These are phyloP conservation scores for Aspergillus egyptiacus DNA, from an alignment of 495 filamentous ascomycete genomes.

Conservation along the genomic window DNA sequence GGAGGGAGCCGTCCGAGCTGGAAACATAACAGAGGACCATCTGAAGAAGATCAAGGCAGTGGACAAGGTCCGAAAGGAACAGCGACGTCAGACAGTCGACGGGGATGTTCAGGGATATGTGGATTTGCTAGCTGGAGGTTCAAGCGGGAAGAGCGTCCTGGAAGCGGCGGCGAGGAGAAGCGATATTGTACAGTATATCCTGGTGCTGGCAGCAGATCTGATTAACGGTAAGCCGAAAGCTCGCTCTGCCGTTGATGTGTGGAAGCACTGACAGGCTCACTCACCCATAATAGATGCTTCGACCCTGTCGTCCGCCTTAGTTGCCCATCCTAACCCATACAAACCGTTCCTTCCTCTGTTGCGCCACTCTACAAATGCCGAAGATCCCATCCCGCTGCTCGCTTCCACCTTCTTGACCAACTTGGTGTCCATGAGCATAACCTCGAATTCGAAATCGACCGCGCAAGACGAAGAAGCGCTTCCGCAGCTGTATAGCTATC, in stretches of 20 bases:
- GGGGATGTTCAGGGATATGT: constrained; percentile 71
- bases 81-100: constrained; percentile 76
- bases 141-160: constrained; percentile 67
- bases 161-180: constrained; percentile 70
- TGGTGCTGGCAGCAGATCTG: constrained; percentile 82
- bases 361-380: constrained; percentile 68
- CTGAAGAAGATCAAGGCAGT: constrained; percentile 95
- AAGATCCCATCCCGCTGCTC: constrained; percentile 84
- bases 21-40: constrained; percentile 89
- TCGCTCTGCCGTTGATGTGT: constrained; percentile 28
- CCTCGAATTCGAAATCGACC: constrained; percentile 47
- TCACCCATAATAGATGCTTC: constrained; percentile 64
- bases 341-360: constrained; percentile 82
- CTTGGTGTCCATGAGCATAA: constrained; percentile 67
- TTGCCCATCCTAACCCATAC: constrained; percentile 72
- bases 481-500: constrained; percentile 78
- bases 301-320: constrained; percentile 63
- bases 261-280: constrained; percentile 43
- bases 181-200: constrained; percentile 90
- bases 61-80: constrained; percentile 89
- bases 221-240: constrained; percentile 59
- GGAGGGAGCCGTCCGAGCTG: constrained; percentile 92
- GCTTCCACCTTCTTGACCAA: constrained; percentile 81
- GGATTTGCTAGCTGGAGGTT: constrained; percentile 68
- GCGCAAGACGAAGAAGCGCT: constrained; percentile 67